phyloP scores from a whole-genome alignment of 1,284 basidiomycete species.

The Ceratorhiza oryzae-sativae region DNA sequence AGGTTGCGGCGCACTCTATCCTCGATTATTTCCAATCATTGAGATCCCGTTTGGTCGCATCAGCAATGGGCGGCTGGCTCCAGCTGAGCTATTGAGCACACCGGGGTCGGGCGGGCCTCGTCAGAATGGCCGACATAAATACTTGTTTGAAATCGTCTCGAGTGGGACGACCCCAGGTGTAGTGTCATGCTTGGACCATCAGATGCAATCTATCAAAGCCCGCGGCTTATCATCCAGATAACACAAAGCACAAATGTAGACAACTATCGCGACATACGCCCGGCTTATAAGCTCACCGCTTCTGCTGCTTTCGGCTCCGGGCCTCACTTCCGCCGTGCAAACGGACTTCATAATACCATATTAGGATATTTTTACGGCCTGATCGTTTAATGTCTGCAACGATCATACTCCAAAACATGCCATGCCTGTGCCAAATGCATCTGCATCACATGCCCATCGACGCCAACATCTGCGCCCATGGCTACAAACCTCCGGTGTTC shows the following conservation, averaged over 20 bases:
- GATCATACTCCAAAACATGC: neutral
- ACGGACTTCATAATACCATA: neutral
- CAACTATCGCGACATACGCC: neutral
- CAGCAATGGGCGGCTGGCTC: neutral
- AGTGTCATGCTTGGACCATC: neutral
- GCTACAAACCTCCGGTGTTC: no score
- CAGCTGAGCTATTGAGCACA: no score
- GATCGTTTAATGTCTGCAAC: neutral
- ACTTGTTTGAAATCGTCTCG: neutral
- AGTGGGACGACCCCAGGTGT: neutral
- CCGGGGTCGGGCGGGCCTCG: no score
- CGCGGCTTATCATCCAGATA: neutral
- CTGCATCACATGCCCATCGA: neutral
- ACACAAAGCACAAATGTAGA: neutral
- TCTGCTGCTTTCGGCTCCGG: neutral
- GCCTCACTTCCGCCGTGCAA: neutral
- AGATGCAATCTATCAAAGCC: neutral
- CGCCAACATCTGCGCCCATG: neutral
- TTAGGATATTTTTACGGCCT: neutral
- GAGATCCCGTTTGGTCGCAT: neutral
- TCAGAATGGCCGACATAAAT: neutral
- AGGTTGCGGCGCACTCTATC: neutral
- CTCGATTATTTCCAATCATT: conserved; percentile 6
- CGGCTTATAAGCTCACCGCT: neutral
- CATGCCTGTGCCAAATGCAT: neutral